Evolutionary conservation across 306 rosid species (phyloP).

Genomic region (Rosa rugosa): DNA sequence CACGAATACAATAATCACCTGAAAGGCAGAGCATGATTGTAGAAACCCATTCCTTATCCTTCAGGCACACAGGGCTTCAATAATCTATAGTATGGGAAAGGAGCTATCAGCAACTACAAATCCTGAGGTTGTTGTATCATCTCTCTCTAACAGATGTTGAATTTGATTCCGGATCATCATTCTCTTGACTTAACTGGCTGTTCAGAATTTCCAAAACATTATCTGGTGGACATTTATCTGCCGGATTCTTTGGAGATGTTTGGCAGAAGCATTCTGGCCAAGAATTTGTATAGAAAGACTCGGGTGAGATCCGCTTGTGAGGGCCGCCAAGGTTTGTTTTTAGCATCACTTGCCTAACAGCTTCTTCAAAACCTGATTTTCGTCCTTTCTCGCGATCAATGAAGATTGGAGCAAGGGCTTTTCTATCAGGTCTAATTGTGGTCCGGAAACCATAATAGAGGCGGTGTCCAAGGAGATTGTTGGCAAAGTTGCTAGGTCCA

Average conservation of each 20-base stretch:
- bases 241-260: constrained; percentile 58
- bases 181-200: constrained; percentile 42
- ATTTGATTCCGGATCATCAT: constrained; percentile 33
- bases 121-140: constrained; percentile 21
- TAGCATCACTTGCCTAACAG: constrained; percentile 72
- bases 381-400: constrained; percentile 68
- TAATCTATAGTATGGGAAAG: constrained; percentile 9
- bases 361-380: constrained; percentile 68
- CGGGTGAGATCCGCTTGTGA: constrained; percentile 78
- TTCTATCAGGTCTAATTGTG: constrained; percentile 87
- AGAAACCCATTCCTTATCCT: constrained; percentile 31
- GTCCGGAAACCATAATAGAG: constrained; percentile 95
- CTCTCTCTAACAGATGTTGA: constrained; percentile 45
- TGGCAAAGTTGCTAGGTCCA: constrained; percentile 99
- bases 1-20: constrained; percentile 15
- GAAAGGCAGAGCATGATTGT: background rate
- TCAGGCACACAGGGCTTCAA: constrained; percentile 27
- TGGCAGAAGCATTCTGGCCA: constrained; percentile 99
- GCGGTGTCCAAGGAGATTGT: constrained; percentile 98
- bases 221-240: constrained; percentile 79
- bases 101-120: constrained; percentile 28
- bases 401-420: constrained; percentile 93
- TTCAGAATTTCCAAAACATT: constrained; percentile 57
- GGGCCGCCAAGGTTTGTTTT: constrained; percentile 87
- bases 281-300: constrained; percentile 95